Evolutionary conservation across 1,284 basidiomycete genomes (phyloP).

Genomic region (Nidula niveotomentosa): DNA sequence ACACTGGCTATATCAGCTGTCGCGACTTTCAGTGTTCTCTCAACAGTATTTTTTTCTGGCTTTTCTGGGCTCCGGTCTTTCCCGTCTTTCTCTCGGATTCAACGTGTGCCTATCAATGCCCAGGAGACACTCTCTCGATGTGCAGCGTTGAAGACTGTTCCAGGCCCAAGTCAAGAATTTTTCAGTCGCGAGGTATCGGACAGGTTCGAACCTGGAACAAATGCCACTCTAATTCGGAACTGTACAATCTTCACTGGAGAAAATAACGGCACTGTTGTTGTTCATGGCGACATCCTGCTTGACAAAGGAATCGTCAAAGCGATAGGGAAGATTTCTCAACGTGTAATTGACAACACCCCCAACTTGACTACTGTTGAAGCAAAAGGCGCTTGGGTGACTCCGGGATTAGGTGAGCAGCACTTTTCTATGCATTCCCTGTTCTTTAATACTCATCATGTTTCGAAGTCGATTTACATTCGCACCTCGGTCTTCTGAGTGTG

Average conservation of each 20-base stretch:
- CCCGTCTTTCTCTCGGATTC: constrained; percentile 13
- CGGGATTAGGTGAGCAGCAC: constrained; percentile 51
- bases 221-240: constrained; percentile 71
- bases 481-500: constrained; percentile 68
- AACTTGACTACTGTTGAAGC: constrained; percentile 54
- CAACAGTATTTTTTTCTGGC: background rate
- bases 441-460: constrained; percentile 1
- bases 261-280: constrained; percentile 60
- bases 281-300: constrained; percentile 60
- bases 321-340: constrained; percentile 50
- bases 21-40: background rate
- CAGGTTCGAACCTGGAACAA: constrained; percentile 67
- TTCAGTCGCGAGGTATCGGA: constrained; percentile 62
- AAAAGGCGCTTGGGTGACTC: constrained; percentile 66
- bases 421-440: constrained; percentile 1
- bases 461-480: constrained; percentile 80
- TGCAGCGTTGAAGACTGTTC: constrained; percentile 35
- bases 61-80: background rate
- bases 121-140: constrained; percentile 40
- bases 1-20: background rate
- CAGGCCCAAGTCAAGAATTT: constrained; percentile 54
- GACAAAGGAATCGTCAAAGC: constrained; percentile 58
- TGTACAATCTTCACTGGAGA: constrained; percentile 81
- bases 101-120: constrained; percentile 16
- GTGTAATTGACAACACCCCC: constrained; percentile 29